phyloP scores from a whole-genome alignment of 257 asterid genomes.

The Plantago major region DNA sequence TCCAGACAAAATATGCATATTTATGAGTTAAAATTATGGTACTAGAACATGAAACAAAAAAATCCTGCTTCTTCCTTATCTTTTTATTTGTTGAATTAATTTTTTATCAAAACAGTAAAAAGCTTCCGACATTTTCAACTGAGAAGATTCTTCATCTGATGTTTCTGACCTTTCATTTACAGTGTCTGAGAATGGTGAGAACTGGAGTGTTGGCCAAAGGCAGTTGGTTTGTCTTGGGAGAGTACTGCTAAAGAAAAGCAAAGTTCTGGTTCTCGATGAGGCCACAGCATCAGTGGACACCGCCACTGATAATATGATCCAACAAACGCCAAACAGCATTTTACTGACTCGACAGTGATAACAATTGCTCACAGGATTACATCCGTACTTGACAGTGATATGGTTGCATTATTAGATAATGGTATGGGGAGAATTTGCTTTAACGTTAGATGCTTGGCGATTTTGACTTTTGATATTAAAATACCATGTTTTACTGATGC shows the following conservation, averaged over 20 bases:
- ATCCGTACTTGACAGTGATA: slow-evolving; percentile 74
- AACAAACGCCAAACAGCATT: slow-evolving; percentile 62
- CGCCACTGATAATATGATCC: slow-evolving; percentile 82
- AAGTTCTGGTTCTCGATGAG: slow-evolving; percentile 83
- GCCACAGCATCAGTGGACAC: slow-evolving; percentile 99
- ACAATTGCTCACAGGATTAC: slow-evolving; percentile 93
- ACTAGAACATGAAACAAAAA: too few species aligned
- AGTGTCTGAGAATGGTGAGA: slow-evolving; percentile 93
- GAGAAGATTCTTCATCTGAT: background rate
- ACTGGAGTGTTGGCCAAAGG: slow-evolving; percentile 96
- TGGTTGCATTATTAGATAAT: slow-evolving; percentile 62
- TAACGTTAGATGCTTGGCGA: background rate
- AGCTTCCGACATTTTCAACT: background rate
- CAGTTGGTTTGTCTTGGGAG: slow-evolving; percentile 93
- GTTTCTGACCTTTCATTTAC: slow-evolving; percentile 1
- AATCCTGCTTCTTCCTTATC: too few species aligned
- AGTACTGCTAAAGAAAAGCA: slow-evolving; percentile 82
- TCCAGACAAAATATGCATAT: too few species aligned
- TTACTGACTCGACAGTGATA: slow-evolving; percentile 57
- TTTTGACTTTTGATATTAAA: background rate
- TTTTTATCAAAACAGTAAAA: too few species aligned
- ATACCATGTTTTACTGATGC: slow-evolving; percentile 11
- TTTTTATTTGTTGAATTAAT: too few species aligned
- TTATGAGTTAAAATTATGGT: too few species aligned
- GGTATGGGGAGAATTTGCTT: slow-evolving; percentile 31